Evolutionary conservation across 2,329 filamentous ascomycete genomes (phyloP).

Genomic region (Cyphellophora europaea): DNA sequence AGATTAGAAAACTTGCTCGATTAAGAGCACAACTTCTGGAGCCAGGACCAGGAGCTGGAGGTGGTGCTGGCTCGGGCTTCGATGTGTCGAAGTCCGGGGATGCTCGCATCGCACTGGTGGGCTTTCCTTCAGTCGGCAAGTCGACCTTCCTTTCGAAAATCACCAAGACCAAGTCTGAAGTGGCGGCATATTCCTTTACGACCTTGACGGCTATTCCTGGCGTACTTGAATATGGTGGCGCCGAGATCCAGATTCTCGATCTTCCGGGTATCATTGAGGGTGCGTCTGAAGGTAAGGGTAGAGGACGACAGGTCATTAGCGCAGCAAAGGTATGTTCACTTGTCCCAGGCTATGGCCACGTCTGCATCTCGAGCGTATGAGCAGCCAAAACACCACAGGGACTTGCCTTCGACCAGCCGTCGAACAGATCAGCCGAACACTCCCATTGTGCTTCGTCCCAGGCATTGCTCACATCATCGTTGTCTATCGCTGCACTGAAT

Average conservation of each 20-base stretch:
- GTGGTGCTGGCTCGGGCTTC: conserved; percentile 70
- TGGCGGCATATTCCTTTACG: conserved; percentile 94
- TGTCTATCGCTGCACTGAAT: too few species aligned
- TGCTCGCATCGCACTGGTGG: conserved; percentile 90
- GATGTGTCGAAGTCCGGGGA: conserved; percentile 95
- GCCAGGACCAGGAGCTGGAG: conserved; percentile 68
- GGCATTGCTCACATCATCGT: too few species aligned
- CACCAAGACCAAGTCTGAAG: conserved; percentile 93
- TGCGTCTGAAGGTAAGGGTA: conserved; percentile 86
- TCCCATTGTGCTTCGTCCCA: too few species aligned
- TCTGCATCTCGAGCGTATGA: too few species aligned
- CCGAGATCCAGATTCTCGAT: conserved; percentile 96
- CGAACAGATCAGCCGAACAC: too few species aligned
- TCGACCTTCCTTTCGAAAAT: conserved; percentile 98
- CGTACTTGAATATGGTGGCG: conserved; percentile 93
- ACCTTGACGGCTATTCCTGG: conserved; percentile 95
- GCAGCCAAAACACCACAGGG: too few species aligned
- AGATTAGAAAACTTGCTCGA: conserved; percentile 78
- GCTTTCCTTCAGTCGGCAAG: conserved; percentile 98
- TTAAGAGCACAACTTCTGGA: conserved; percentile 90
- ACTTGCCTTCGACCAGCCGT: too few species aligned
- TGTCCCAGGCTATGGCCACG: neutral
- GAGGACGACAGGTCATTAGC: conserved; percentile 92
- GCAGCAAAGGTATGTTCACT: conserved; percentile 61
- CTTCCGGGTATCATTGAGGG: conserved; percentile 97